phyloP scores from a whole-genome alignment of 1,284 basidiomycete genomes.

The Malassezia cuniculi region DNA sequence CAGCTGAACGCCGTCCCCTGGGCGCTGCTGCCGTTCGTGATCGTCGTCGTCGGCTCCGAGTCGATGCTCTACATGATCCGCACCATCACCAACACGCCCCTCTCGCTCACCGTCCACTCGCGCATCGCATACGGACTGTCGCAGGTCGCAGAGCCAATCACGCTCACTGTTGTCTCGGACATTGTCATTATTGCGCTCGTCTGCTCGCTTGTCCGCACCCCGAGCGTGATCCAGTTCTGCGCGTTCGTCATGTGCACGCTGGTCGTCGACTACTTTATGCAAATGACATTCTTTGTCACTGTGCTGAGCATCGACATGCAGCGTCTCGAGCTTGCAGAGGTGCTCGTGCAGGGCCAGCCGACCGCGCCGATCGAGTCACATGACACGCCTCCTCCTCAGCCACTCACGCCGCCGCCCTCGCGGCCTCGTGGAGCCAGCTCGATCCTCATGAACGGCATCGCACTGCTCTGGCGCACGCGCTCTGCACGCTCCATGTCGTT shows the following conservation, averaged over 20 bases:
- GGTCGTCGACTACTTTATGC: slow-evolving; percentile 87
- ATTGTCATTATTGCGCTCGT: slow-evolving; percentile 68
- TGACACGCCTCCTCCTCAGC: too few species aligned
- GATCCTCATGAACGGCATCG: too few species aligned
- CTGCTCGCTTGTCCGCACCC: slow-evolving; percentile 58
- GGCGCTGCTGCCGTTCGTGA: slow-evolving; percentile 77
- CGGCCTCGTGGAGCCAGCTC: too few species aligned
- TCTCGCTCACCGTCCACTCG: slow-evolving; percentile 78
- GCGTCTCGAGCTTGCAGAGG: slow-evolving; percentile 57
- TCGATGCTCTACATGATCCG: slow-evolving; percentile 90
- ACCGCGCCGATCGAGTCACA: not conserved
- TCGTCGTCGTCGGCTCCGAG: slow-evolving; percentile 87
- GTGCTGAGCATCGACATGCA: slow-evolving; percentile 81
- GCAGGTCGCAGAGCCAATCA: slow-evolving; percentile 76
- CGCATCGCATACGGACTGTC: slow-evolving; percentile 78
- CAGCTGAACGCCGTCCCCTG: slow-evolving; percentile 75
- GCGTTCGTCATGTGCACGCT: slow-evolving; percentile 83
- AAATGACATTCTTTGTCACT: slow-evolving; percentile 80
- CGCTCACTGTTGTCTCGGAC: slow-evolving; percentile 77
- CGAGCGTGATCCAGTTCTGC: slow-evolving; percentile 83
- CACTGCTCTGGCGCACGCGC: slow-evolving; percentile 3
- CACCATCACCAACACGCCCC: slow-evolving; percentile 75
- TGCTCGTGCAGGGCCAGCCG: slow-evolving; percentile 11
- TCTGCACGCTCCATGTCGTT: not conserved
- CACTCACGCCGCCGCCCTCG: too few species aligned